Conservation (phyloP, 192 early-diverging fungal species). For the Coemansia sp. region DNA sequence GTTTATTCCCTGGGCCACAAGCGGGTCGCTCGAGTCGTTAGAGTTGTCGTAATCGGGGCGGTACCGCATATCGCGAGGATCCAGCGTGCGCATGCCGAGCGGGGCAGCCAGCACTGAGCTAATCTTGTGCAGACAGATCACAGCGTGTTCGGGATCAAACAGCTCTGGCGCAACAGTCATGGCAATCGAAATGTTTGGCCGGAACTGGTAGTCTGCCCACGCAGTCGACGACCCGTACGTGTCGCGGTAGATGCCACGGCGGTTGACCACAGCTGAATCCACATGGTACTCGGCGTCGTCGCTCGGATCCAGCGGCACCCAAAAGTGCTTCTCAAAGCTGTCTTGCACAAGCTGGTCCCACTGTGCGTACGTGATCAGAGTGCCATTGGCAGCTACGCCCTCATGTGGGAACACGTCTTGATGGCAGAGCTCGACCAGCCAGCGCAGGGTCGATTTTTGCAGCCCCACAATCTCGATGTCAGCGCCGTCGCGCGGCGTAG, state of each 20-base stretch:
- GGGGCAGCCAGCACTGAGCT: constrained; percentile 74
- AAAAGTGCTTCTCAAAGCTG: constrained; percentile 87
- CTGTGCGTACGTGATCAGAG: constrained; percentile 60
- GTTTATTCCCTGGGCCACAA: constrained; percentile 94
- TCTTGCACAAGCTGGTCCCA: constrained; percentile 82
- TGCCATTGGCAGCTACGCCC: constrained; percentile 51
- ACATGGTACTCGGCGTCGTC: constrained; percentile 68
- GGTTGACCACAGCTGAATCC: constrained; percentile 63
- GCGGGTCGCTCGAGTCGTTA: constrained; percentile 80
- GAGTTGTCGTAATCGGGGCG: constrained; percentile 91
- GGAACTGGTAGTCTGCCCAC: constrained; percentile 89
- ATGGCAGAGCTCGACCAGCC: constrained; percentile 65
- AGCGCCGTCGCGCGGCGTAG: constrained; percentile 91
- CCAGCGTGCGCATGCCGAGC: constrained; percentile 92
- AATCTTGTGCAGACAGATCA: constrained; percentile 66
- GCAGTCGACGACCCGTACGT: constrained; percentile 66
- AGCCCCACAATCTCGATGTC: constrained; percentile 91
- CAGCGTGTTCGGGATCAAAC: constrained; percentile 78
- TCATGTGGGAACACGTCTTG: constrained; percentile 46
- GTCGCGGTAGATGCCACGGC: constrained; percentile 96
- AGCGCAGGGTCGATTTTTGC: constrained; percentile 79
- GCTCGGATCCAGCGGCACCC: constrained; percentile 73
- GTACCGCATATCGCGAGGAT: constrained; percentile 92
- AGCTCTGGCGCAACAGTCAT: constrained; percentile 95
- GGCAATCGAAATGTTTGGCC: constrained; percentile 88